Evolutionary conservation across 1,139 yeast species (phyloP).

Genomic region (Yamadazyma triangularis): DNA sequence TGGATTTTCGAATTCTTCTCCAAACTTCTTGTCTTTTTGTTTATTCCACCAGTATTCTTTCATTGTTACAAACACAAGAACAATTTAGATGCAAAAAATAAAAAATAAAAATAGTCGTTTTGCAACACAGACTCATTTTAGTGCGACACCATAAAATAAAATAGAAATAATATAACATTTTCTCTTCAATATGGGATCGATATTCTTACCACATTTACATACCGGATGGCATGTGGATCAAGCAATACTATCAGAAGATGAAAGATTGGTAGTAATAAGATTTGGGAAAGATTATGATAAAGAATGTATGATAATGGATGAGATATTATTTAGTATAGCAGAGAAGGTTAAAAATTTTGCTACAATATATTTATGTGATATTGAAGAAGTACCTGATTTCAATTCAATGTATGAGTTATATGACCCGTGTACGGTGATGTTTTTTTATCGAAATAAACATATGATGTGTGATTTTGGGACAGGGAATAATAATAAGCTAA

Average conservation of each 20-base stretch:
- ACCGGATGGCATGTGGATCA: slow-evolving; percentile 98
- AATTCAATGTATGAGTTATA: slow-evolving; percentile 88
- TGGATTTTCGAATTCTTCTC: no score
- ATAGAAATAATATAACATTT: no score
- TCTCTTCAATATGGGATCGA: slow-evolving; percentile 77
- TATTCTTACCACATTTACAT: slow-evolving; percentile 78
- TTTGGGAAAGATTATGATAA: slow-evolving; percentile 79
- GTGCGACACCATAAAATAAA: no score
- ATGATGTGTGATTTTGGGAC: slow-evolving; percentile 99
- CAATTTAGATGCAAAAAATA: no score
- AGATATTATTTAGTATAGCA: slow-evolving; percentile 69
- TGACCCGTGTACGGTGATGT: slow-evolving; percentile 91
- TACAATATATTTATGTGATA: slow-evolving; percentile 81
- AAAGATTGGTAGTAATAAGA: slow-evolving; percentile 78
- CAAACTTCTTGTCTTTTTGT: not conserved
- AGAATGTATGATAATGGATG: slow-evolving; percentile 90
- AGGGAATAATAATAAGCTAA: slow-evolving; percentile 92
- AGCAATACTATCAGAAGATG: slow-evolving; percentile 82
- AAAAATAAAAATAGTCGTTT: no score
- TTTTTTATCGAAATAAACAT: slow-evolving; percentile 88
- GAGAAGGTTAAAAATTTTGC: slow-evolving; percentile 88
- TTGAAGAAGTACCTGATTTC: slow-evolving; percentile 85
- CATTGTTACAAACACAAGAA: no score
- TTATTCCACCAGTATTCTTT: slow-evolving; percentile 7
- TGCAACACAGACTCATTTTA: no score